Evolutionary conservation across 345 rosid species (phyloP).

Genomic region (Brassica nigra): DNA sequence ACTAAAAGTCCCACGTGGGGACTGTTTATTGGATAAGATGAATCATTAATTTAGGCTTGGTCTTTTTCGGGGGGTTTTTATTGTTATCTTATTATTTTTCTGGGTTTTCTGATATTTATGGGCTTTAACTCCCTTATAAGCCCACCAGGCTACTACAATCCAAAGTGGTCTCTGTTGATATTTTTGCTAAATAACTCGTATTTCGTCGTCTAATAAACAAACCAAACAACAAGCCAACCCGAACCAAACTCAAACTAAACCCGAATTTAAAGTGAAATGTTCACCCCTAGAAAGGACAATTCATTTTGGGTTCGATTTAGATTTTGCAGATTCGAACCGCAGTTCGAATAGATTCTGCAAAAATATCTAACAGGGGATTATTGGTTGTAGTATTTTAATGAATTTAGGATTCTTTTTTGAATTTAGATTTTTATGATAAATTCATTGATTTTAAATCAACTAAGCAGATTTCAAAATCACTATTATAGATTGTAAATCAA

Average conservation of each 20-base stretch:
- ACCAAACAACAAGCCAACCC: too few species aligned
- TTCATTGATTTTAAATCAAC: too few species aligned
- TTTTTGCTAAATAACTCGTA: not conserved
- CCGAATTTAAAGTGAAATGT: too few species aligned
- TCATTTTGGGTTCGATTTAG: too few species aligned
- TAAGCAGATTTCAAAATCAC: too few species aligned
- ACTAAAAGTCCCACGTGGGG: not conserved
- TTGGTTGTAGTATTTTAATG: too few species aligned
- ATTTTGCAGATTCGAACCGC: too few species aligned
- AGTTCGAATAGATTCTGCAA: not conserved
- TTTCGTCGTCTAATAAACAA: not conserved
- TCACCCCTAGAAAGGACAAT: too few species aligned
- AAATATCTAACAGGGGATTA: not conserved
- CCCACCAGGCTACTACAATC: not conserved
- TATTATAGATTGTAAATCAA: too few species aligned
- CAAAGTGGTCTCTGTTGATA: not conserved
- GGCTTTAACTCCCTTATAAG: not conserved
- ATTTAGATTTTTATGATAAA: too few species aligned
- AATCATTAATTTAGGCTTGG: not conserved
- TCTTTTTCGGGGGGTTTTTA: not conserved
- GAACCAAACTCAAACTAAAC: too few species aligned
- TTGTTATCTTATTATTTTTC: not conserved
- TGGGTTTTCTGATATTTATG: not conserved
- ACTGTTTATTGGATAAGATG: not conserved
- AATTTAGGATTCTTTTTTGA: too few species aligned